phyloP scores from a whole-genome alignment of 139 green algal species.

The Yamagishiella unicocca region DNA sequence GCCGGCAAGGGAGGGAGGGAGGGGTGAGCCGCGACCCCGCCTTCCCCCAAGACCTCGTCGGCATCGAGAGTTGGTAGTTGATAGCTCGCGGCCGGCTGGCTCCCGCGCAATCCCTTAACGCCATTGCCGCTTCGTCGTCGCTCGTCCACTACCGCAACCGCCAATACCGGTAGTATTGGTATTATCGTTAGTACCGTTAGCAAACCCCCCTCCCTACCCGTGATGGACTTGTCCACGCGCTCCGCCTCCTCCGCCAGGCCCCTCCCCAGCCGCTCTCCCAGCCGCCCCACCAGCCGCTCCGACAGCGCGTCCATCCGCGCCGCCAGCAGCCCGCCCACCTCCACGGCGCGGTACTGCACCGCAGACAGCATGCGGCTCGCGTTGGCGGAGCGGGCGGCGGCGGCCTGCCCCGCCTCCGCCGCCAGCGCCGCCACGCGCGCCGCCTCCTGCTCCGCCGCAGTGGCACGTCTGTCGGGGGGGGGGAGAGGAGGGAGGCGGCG shows the following conservation, averaged over 20 bases:
- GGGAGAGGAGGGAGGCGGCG: neutral
- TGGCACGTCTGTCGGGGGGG: neutral
- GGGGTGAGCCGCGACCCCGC: neutral
- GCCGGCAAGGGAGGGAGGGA: neutral
- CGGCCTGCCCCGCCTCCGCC: neutral
- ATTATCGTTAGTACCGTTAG: no score
- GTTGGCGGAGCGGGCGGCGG: slow-evolving; percentile 1
- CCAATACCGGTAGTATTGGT: no score
- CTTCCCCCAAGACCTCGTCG: no score
- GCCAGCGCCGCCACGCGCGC: neutral
- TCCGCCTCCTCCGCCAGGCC: slow-evolving; percentile 41
- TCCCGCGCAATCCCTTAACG: no score
- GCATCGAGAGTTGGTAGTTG: no score
- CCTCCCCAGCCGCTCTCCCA: slow-evolving; percentile 18
- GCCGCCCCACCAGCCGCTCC: neutral
- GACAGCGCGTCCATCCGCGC: neutral
- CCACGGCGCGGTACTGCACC: slow-evolving; percentile 1
- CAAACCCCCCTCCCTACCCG: neutral
- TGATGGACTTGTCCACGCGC: slow-evolving; percentile 1
- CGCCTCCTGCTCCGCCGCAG: neutral
- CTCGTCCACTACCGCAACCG: no score
- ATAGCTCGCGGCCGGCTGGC: no score
- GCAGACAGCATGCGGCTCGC: neutral
- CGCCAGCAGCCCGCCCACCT: slow-evolving; percentile 10
- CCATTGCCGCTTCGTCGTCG: no score